A percentile compares a stretch with the other conserved stretches of the same genome.
phyloP scores from a whole-genome alignment of 306 rosid species.

The Gastrolobium bilobum region DNA sequence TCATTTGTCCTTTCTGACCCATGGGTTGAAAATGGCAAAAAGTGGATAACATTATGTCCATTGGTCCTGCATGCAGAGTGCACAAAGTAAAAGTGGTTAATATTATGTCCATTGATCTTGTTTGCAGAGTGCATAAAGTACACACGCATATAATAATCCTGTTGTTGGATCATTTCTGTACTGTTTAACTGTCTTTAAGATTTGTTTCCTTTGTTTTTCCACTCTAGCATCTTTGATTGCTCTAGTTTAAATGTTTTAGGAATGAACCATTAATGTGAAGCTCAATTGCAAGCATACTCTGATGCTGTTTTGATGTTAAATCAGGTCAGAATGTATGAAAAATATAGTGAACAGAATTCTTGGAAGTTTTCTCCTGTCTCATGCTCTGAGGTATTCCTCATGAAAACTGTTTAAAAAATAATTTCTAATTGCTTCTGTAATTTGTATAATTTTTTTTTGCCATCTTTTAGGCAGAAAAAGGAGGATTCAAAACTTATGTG shows the following conservation, averaged over 20 bases:
- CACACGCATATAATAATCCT: slow-evolving; percentile 14
- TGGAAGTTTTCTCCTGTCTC: slow-evolving; percentile 80
- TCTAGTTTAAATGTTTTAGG: slow-evolving; percentile 38
- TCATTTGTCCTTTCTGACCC: slow-evolving; percentile 63
- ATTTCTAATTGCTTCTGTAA: slow-evolving; percentile 37
- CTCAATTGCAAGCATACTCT: slow-evolving; percentile 40
- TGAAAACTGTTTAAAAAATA: slow-evolving; percentile 24
- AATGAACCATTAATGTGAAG: slow-evolving; percentile 39
- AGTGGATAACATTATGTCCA: too few species aligned
- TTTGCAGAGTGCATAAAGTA: slow-evolving; percentile 35
- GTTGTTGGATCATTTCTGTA: slow-evolving; percentile 38
- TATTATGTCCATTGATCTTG: not conserved
- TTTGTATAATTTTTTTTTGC: slow-evolving; percentile 40
- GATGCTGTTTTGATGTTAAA: slow-evolving; percentile 49
- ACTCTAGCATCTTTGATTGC: slow-evolving; percentile 16
- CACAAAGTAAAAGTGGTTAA: not conserved
- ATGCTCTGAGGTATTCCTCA: slow-evolving; percentile 71
- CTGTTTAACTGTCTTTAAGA: slow-evolving; percentile 20
- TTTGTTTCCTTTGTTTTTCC: slow-evolving; percentile 16
- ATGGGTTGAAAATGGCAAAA: slow-evolving; percentile 28
- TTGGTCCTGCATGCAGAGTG: too few species aligned
- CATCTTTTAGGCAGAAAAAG: slow-evolving; percentile 85
- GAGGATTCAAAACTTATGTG: slow-evolving; percentile 96
- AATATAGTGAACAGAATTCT: slow-evolving; percentile 80
- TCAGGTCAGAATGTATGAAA: slow-evolving; percentile 98